phyloP scores from a whole-genome alignment of 495 filamentous ascomycete species.

The Darksidea phi region DNA sequence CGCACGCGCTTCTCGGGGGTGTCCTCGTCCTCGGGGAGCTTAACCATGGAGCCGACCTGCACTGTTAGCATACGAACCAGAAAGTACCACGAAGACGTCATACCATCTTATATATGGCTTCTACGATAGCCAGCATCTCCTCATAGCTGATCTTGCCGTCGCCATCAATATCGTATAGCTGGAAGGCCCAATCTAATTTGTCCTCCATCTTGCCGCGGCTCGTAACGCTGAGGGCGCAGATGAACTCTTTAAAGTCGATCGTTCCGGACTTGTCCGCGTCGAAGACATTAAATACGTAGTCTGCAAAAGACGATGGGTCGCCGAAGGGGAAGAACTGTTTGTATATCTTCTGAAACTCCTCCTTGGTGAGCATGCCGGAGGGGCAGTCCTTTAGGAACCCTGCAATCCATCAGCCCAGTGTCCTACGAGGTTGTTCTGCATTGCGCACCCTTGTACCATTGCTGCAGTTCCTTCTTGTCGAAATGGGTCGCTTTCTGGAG shows the following conservation, averaged over 20 bases:
- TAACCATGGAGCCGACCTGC: slow-evolving; percentile 98
- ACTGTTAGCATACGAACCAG: slow-evolving; percentile 11
- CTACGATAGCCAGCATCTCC: slow-evolving; percentile 97
- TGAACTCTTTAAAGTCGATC: slow-evolving; percentile 99
- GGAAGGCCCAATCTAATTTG: slow-evolving; percentile 99
- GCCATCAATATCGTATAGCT: slow-evolving; percentile 98
- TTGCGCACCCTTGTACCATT: slow-evolving; percentile 95
- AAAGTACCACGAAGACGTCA: slow-evolving; percentile 12
- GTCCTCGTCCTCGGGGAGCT: slow-evolving; percentile 96
- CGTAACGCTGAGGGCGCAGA: slow-evolving; percentile 95
- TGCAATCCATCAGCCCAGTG: slow-evolving; percentile 41
- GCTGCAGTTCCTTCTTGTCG: slow-evolving; percentile 99
- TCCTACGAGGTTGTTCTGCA: background rate
- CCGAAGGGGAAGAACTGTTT: slow-evolving; percentile 99
- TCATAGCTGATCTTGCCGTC: slow-evolving; percentile 99
- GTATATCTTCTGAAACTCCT: slow-evolving; percentile 99
- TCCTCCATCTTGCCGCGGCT: slow-evolving; percentile 98
- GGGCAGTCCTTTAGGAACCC: slow-evolving; percentile 98
- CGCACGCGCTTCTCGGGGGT: slow-evolving; percentile 96
- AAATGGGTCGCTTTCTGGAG: slow-evolving; percentile 96
- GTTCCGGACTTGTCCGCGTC: slow-evolving; percentile 94
- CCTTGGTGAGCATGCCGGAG: slow-evolving; percentile 90
- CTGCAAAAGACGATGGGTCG: slow-evolving; percentile 92
- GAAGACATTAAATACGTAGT: slow-evolving; percentile 99
- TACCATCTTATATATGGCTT: slow-evolving; percentile 99